These are phyloP conservation scores for Spongospora subterranea DNA, from an alignment of 208 protist species.

Conservation along the genomic window DNA sequence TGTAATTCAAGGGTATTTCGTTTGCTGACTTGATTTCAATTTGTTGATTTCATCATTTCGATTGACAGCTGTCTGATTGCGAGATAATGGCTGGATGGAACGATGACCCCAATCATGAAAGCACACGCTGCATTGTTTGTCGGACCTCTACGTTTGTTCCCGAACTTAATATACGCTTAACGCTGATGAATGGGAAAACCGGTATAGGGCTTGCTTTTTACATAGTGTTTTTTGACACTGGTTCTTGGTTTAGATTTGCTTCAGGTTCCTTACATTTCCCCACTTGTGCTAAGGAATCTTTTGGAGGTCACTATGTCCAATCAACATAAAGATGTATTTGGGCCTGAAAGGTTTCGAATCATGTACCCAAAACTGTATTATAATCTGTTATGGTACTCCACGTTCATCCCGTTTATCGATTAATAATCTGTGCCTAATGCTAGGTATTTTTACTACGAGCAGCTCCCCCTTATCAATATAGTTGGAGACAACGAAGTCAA, in stretches of 20 bases:
- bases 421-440: background rate
- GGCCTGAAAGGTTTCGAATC: background rate
- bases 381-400: conserved; percentile 38
- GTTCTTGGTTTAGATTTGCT: background rate
- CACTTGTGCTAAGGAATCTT: background rate
- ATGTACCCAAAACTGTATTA: background rate
- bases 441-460: conserved; percentile 41
- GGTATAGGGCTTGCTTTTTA: background rate
- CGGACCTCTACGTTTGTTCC: background rate
- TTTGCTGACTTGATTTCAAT: background rate
- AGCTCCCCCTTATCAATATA: background rate
- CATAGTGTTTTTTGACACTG: background rate
- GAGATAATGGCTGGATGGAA: conserved; percentile 38
- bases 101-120: background rate
- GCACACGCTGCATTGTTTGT: conserved; percentile 3
- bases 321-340: background rate
- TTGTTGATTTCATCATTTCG: background rate
- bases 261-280: background rate
- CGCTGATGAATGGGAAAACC: background rate
- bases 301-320: background rate
- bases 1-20: conserved; percentile 12
- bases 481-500: background rate
- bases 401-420: background rate
- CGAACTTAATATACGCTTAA: background rate
- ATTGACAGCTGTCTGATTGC: conserved; percentile 4